Conservation (phyloP, 768 basidiomycete genomes). For the Lactifluus echinatus region DNA sequence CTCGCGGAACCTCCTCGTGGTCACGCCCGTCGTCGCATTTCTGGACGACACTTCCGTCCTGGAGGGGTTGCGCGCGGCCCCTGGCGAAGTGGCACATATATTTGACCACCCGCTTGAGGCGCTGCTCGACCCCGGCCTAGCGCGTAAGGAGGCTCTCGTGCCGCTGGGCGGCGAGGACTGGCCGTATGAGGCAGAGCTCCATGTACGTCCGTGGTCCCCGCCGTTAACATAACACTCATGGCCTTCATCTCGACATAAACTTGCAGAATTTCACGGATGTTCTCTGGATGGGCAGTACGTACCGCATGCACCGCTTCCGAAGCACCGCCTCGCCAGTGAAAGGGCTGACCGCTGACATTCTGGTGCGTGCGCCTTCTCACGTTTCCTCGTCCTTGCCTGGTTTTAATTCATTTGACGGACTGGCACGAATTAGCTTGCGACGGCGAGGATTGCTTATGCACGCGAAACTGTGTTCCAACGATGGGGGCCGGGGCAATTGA, state of each 20-base stretch:
- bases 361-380: constrained; percentile 38
- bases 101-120: constrained; percentile 76
- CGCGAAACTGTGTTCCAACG: constrained; percentile 42
- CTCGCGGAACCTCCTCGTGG: constrained; percentile 58
- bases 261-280: constrained; percentile 42
- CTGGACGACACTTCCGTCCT: constrained; percentile 50
- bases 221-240: too few species aligned
- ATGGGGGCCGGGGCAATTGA: constrained; percentile 46
- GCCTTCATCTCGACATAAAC: background rate
- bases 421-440: constrained; percentile 42
- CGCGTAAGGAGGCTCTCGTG: constrained; percentile 40
- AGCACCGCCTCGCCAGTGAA: constrained; percentile 73
- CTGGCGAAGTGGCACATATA: constrained; percentile 67
- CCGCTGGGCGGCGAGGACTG: constrained; percentile 60
- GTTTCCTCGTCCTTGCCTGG: background rate
- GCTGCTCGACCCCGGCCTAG: constrained; percentile 50
- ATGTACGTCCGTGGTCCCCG: constrained; percentile 37
- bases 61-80: constrained; percentile 41
- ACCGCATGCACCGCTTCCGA: constrained; percentile 81
- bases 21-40: constrained; percentile 72
- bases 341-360: constrained; percentile 75
- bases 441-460: constrained; percentile 59
- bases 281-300: constrained; percentile 42
- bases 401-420: background rate
- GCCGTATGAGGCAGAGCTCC: constrained; percentile 64